These are phyloP conservation scores for Aspergillus novofumigatus DNA, from an alignment of 2,329 filamentous ascomycete species.

Conservation along the genomic window DNA sequence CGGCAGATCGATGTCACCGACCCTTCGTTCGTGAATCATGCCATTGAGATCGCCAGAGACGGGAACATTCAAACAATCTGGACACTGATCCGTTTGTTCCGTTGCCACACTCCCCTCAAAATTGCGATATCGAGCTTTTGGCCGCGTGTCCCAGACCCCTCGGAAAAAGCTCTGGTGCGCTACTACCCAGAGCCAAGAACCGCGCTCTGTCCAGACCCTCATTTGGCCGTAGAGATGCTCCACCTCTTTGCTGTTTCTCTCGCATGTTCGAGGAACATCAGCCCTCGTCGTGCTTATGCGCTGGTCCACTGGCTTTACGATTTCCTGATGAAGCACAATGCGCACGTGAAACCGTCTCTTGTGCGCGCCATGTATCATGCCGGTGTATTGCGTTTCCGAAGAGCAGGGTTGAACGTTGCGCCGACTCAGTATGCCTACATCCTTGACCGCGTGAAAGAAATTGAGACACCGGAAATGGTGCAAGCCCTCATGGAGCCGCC, in stretches of 20 bases:
- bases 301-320: conserved; percentile 46
- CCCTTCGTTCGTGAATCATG: conserved; percentile 27
- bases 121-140: conserved; percentile 33
- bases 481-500: conserved; percentile 20
- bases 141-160: conserved; percentile 17
- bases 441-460: conserved; percentile 36
- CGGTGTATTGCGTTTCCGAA: conserved; percentile 44
- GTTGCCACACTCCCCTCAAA: conserved; percentile 36
- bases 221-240: conserved; percentile 40
- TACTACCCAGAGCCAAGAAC: conserved; percentile 20
- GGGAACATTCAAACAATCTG: conserved; percentile 24
- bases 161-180: conserved; percentile 23
- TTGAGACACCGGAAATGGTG: conserved; percentile 44
- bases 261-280: conserved; percentile 34
- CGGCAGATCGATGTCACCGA: conserved; percentile 32
- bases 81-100: conserved; percentile 32
- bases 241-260: conserved; percentile 44
- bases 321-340: conserved; percentile 41
- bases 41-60: conserved; percentile 27
- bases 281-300: conserved; percentile 41
- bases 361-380: conserved; percentile 49
- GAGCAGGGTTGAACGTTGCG: conserved; percentile 32
- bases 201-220: conserved; percentile 26
- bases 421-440: conserved; percentile 41
- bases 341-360: conserved; percentile 41